Evolutionary conservation across 192 early-diverging fungal species (phyloP).

Genomic region (Linderina pennispora): DNA sequence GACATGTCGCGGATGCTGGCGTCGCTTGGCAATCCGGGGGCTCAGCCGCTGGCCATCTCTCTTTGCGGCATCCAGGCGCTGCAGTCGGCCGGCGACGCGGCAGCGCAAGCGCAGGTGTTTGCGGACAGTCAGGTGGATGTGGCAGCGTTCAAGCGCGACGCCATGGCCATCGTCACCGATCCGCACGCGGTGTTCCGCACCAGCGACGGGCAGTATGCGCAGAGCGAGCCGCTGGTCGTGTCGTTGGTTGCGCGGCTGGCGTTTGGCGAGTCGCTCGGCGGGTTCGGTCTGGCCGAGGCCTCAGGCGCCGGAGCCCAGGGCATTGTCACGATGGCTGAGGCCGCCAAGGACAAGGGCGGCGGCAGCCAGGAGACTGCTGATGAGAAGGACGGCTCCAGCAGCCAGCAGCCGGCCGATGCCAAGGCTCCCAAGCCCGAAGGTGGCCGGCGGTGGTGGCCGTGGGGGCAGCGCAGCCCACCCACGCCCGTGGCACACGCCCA

Average conservation of each 20-base stretch:
- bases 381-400: no score
- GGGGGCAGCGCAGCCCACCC: slow-evolving; percentile 18
- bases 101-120: slow-evolving; percentile 11
- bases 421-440: slow-evolving; percentile 10
- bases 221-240: slow-evolving; percentile 23
- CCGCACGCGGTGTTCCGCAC: slow-evolving; percentile 19
- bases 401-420: no score
- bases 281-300: neutral
- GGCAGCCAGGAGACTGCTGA: neutral
- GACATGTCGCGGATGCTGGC: no score
- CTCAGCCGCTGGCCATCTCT: slow-evolving; percentile 10
- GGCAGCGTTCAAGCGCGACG: slow-evolving; percentile 10
- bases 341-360: neutral
- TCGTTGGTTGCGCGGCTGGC: slow-evolving; percentile 38
- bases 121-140: slow-evolving; percentile 4
- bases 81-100: slow-evolving; percentile 1
- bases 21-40: no score
- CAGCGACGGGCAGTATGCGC: slow-evolving; percentile 10
- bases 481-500: neutral
- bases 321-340: slow-evolving; percentile 1
- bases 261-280: slow-evolving; percentile 11
- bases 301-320: neutral
- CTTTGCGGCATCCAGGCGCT: slow-evolving; percentile 31
- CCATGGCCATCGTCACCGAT: slow-evolving; percentile 16
- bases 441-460: slow-evolving; percentile 39